phyloP scores from a whole-genome alignment of 495 filamentous ascomycete species.

The Thermochaetoides thermophila region DNA sequence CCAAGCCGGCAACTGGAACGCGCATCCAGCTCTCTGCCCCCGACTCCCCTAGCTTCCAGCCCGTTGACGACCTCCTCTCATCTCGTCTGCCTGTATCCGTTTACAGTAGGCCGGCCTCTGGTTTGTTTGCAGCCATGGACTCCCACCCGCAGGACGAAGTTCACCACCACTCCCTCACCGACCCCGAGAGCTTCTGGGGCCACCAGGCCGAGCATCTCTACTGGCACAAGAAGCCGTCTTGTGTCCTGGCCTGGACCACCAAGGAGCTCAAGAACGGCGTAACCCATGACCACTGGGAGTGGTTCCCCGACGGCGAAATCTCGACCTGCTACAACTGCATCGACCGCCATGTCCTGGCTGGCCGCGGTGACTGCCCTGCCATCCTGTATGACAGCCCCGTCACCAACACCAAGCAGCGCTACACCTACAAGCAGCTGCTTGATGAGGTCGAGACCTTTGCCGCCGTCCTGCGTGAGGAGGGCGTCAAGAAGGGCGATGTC shows the following conservation, averaged over 20 bases:
- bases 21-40: too few relatives aligned
- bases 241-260: conserved; percentile 25
- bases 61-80: too few relatives aligned
- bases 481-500: conserved; percentile 72
- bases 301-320: conserved; percentile 78
- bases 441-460: conserved; percentile 76
- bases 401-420: conserved; percentile 53
- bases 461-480: conserved; percentile 68
- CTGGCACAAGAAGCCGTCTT: conserved; percentile 61
- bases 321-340: conserved; percentile 85
- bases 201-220: conserved; percentile 56
- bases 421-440: conserved; percentile 60
- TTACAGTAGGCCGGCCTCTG: not conserved
- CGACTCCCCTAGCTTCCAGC: too few relatives aligned
- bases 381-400: conserved; percentile 85
- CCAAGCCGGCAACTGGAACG: too few relatives aligned
- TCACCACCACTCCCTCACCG: conserved; percentile 36
- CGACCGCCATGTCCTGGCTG: conserved; percentile 68
- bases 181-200: conserved; percentile 64
- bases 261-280: conserved; percentile 26
- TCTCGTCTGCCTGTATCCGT: too few relatives aligned
- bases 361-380: conserved; percentile 55
- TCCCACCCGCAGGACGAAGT: conserved; percentile 35
- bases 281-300: conserved; percentile 51
- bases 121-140: conserved; percentile 1